Base-by-base conservation (phyloP, 148 eudicot genomes). In the Rhododendron henanense region DNA sequence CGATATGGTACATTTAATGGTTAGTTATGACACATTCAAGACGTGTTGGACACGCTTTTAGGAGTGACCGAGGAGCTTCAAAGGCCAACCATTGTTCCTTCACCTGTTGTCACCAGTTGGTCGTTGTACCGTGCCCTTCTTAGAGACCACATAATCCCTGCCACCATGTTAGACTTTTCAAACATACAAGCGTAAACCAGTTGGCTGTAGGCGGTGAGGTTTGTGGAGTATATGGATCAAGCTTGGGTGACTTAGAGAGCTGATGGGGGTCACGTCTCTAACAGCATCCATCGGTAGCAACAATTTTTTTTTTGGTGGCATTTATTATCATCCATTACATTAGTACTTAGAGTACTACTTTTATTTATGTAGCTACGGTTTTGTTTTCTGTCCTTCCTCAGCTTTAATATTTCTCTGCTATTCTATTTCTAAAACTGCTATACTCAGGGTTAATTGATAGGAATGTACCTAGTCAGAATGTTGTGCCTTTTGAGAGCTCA, bases 371-470 rank as follows among this genome's bases (percentile, higher is more conserved):
- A 31, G 76, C 39, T 14, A 33, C 2, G 19, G 5, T 71, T 71
- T 71, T 10, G 15, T 11, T 31, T 79, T 79, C 23, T 48, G 37
- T 50, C 23, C 45, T 67, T 15, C 23, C 28, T 15, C 39, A 14
- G 57, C 18, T 31, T 31, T 31, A 71, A 71, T 19, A 23, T 47
- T 48, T 69, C 51, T 47, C 73, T 84, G 71, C 37, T 80, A 63
- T 79, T 81, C 57, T 55, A 11, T 9, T 81, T 51, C 83, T 81
- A 61, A 78, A 44, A 83, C 31, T 61, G 37, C 33, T 81, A 45
- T 88, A 51, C 81, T 81, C 85, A 91, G 96, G 92, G 61, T 87
- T 65, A 73, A 44, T 53, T 84, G 90, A 87, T 84, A 87, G 86
- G 85, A 85, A 85, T 82, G 73, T 84, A 10, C 85, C 89, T 15